phyloP scores from a whole-genome alignment of 1,284 basidiomycete genomes.

The Tilletia horrida region DNA sequence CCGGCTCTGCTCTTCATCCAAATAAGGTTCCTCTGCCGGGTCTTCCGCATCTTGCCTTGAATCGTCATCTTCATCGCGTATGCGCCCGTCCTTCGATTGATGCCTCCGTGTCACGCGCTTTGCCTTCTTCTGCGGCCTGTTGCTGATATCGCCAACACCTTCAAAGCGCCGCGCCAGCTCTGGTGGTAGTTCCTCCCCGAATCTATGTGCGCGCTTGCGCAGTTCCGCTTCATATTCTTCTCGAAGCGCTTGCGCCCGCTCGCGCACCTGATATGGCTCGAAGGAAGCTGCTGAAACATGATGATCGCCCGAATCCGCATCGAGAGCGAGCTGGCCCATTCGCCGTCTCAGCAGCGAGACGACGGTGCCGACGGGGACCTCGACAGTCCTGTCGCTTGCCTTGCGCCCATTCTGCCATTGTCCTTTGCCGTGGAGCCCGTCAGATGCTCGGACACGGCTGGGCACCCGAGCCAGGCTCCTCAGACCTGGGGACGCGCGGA shows the following conservation, averaged over 20 bases:
- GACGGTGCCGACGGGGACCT: constrained; percentile 53
- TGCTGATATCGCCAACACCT: constrained; percentile 4
- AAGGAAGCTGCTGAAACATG: not conserved
- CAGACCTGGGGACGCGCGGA: constrained; percentile 38
- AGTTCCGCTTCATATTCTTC: constrained; percentile 20
- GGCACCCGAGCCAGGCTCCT: constrained; percentile 45
- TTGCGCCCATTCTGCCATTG: constrained; percentile 43
- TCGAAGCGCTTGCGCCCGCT: not conserved
- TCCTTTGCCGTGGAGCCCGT: constrained; percentile 49
- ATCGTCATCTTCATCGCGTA: constrained; percentile 26
- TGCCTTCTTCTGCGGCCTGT: constrained; percentile 19
- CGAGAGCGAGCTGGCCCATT: constrained; percentile 19
- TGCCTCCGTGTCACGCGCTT: constrained; percentile 1
- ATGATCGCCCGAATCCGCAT: not conserved
- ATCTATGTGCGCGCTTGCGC: not conserved
- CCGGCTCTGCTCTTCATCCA: not conserved
- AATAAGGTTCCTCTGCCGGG: not conserved
- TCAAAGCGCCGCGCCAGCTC: not conserved
- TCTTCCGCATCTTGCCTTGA: constrained; percentile 11
- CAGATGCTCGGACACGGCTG: constrained; percentile 34
- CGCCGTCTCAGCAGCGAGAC: constrained; percentile 29
- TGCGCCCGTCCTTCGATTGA: constrained; percentile 22
- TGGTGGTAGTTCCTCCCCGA: constrained; percentile 4
- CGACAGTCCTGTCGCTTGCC: constrained; percentile 39
- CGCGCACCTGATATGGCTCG: constrained; percentile 2